Base-by-base conservation (phyloP, 129 eudicot genomes). In the Artemisia annua region DNA sequence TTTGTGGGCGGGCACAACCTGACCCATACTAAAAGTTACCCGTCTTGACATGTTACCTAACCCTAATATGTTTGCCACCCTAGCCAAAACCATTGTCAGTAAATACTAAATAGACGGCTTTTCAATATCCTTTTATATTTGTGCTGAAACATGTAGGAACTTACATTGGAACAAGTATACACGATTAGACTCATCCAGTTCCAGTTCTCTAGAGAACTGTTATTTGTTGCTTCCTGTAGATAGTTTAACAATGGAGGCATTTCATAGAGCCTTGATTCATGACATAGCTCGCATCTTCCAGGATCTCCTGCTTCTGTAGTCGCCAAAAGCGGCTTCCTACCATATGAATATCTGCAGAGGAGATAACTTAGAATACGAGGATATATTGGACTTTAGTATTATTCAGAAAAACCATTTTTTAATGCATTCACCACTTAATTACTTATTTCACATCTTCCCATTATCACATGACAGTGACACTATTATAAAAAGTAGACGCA, bases 91-190 rank as follows among this genome's bases (percentile, higher is more conserved):
- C 39, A 30, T 0, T 30, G 5, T 30, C 39, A 5, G 39, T 30
- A 30, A 30, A 30, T 30, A 30, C 39, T 2, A 4, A 30, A 30
- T 30, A 30, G 39, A 30, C 5, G 4, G 4, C 39, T 30, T 30
- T 28, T 28, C 32, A 28, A 2, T 28, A 4, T 28, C 4, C 32
- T 28, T 28, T 28, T 28, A 28, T 28, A 28, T 28, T 28, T 30
- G 39, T 4, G 39, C 4, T 30, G 39, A 4, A 30, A 30, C 6
- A 5, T 28, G 64, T 12, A 60, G 12, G 18, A 24, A 60, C 3
- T 82, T 77, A 93, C 99, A 80, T 77, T 74, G 22, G 97, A 88
- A 81, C 99, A 94, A 54, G 96, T 87, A 76, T 81, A 94, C 56
- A 94, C 67, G 24, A 90, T 63, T 76, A 94, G 62, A 70, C 88